phyloP scores from a whole-genome alignment of 164 flowering plant species.

The Hamamelis virginiana region DNA sequence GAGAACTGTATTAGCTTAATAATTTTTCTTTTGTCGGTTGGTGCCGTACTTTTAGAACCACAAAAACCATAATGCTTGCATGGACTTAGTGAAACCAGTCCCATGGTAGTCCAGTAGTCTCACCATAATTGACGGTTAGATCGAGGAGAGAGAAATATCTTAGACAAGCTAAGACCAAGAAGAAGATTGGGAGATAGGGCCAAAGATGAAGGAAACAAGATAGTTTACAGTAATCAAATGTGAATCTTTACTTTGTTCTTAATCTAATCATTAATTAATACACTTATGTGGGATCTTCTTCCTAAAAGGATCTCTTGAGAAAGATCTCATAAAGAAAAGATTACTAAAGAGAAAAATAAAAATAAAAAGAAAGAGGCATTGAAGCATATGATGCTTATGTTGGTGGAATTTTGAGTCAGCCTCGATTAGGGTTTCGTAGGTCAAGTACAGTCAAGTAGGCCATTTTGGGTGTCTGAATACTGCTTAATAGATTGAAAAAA shows the following conservation, averaged over 20 bases:
- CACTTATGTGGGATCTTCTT: slow-evolving; percentile 9
- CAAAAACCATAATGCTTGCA: slow-evolving; percentile 7
- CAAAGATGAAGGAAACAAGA: no score
- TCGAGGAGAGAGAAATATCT: no score
- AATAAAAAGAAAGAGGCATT: slow-evolving; percentile 4
- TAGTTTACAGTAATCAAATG: background rate
- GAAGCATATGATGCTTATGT: slow-evolving; percentile 26
- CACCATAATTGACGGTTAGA: background rate
- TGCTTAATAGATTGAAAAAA: background rate
- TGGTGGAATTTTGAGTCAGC: slow-evolving; percentile 37
- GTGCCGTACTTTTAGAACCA: slow-evolving; percentile 10
- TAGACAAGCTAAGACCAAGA: no score
- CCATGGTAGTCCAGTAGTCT: background rate
- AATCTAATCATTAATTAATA: slow-evolving; percentile 2
- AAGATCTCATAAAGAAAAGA: background rate
- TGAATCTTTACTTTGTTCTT: slow-evolving; percentile 6
- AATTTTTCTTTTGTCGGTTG: background rate
- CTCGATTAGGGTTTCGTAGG: slow-evolving; percentile 17
- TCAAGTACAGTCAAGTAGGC: slow-evolving; percentile 24
- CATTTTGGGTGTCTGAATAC: slow-evolving; percentile 8
- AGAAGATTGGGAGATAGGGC: no score
- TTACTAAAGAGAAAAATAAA: slow-evolving; percentile 4
- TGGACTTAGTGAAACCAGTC: background rate
- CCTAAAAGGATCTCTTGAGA: slow-evolving; percentile 7
- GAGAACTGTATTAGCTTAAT: background rate